Evolutionary conservation across 441 rosid genomes (phyloP).

Genomic region (Adansonia rubrostipa): DNA sequence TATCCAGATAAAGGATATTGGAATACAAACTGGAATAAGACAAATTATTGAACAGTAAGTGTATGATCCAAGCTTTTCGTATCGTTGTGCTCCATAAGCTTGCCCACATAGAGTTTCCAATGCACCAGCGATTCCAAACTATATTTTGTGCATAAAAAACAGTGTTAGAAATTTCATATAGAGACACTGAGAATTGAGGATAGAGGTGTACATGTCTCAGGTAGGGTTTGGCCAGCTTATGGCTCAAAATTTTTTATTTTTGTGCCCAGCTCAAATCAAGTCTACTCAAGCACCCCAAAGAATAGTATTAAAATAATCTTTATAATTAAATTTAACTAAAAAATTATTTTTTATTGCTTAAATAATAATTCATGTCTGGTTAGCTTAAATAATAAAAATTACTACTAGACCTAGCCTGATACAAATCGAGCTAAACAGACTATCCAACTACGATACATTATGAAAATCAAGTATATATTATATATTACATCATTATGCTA

Average conservation of each 20-base stretch:
- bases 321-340: not conserved
- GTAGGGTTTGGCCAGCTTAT: too few species aligned
- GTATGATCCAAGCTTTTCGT: slow-evolving; percentile 40
- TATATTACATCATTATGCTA: too few species aligned
- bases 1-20: slow-evolving; percentile 34
- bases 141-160: not conserved
- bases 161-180: not conserved
- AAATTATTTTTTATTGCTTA: not conserved
- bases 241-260: too few species aligned
- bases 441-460: not conserved
- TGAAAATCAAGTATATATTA: not conserved
- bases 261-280: too few species aligned
- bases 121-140: slow-evolving; percentile 43
- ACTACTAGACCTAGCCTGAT: too few species aligned
- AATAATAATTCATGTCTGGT: too few species aligned
- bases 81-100: slow-evolving; percentile 41
- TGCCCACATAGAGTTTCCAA: slow-evolving; percentile 5
- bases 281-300: too few species aligned
- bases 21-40: slow-evolving; percentile 34
- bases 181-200: not conserved
- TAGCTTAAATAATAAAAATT: too few species aligned
- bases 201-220: too few species aligned
- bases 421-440: too few species aligned
- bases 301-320: too few species aligned
- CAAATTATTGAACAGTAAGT: slow-evolving; percentile 33